phyloP scores from a whole-genome alignment of 192 early-diverging fungal species.

The Funneliformis mosseae region DNA sequence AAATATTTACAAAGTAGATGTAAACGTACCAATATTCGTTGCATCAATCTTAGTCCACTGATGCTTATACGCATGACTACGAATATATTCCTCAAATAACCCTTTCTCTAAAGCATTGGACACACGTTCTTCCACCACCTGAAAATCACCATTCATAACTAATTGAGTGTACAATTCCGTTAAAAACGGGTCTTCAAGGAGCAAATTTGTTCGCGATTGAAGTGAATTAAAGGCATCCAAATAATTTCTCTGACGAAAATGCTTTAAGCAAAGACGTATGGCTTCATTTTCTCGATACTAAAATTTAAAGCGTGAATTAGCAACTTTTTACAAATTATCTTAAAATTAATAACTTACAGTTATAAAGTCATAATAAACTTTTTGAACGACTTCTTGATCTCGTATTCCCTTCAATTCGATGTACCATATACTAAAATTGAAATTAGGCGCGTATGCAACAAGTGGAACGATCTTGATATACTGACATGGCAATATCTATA shows the following conservation, averaged over 20 bases:
- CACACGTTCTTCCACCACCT: slow-evolving; percentile 71
- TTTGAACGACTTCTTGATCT: slow-evolving; percentile 70
- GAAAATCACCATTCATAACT: slow-evolving; percentile 74
- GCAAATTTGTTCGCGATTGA: slow-evolving; percentile 59
- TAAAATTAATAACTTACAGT: slow-evolving; percentile 54
- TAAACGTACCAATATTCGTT: slow-evolving; percentile 41
- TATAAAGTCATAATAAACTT: slow-evolving; percentile 61
- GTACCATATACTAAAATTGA: slow-evolving; percentile 96
- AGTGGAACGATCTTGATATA: slow-evolving; percentile 94
- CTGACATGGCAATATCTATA: slow-evolving; percentile 80
- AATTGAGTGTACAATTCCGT: slow-evolving; percentile 72
- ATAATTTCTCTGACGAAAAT: slow-evolving; percentile 82
- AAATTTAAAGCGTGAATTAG: slow-evolving; percentile 10
- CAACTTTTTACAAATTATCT: not conserved
- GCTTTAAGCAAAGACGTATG: slow-evolving; percentile 84
- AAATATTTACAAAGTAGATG: slow-evolving; percentile 17
- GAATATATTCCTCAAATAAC: slow-evolving; percentile 76
- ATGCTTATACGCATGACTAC: slow-evolving; percentile 68
- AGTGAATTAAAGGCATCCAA: slow-evolving; percentile 72
- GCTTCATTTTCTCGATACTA: slow-evolving; percentile 79
- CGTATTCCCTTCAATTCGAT: slow-evolving; percentile 82
- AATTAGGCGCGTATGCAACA: slow-evolving; percentile 88
- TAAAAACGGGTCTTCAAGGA: slow-evolving; percentile 82
- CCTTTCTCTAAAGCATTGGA: slow-evolving; percentile 58
- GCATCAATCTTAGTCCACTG: slow-evolving; percentile 62